Evolutionary conservation across 768 basidiomycete genomes (phyloP).

Genomic region (Holtermannia corniformis): DNA sequence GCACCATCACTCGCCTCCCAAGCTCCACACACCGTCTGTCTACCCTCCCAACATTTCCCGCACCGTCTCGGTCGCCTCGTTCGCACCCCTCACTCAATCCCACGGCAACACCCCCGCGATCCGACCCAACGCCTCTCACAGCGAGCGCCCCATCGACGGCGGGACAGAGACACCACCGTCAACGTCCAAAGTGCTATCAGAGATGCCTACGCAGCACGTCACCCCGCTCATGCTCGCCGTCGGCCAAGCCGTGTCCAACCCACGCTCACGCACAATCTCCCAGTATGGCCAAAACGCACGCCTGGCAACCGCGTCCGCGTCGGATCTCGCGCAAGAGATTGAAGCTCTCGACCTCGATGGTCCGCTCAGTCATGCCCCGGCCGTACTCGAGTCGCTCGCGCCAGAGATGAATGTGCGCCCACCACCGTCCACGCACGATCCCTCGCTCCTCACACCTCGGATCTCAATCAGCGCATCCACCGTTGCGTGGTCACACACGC

Average conservation of each 20-base stretch:
- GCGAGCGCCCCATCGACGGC: background rate
- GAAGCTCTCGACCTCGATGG: background rate
- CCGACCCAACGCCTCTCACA: background rate
- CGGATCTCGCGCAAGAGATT: background rate
- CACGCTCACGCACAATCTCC: background rate
- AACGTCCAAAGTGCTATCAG: background rate
- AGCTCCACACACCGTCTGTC: constrained; percentile 56
- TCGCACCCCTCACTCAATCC: background rate
- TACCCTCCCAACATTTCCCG: constrained; percentile 68
- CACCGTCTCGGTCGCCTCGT: constrained; percentile 53
- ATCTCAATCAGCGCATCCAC: background rate
- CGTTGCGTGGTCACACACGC: background rate
- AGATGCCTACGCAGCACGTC: background rate
- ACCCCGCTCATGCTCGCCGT: background rate
- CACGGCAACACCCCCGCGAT: too few species aligned
- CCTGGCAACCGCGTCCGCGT: background rate
- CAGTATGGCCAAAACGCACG: background rate
- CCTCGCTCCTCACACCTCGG: background rate
- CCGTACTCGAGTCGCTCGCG: background rate
- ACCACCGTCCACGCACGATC: background rate
- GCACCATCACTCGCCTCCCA: constrained; percentile 51
- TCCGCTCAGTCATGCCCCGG: background rate
- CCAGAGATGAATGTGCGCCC: background rate
- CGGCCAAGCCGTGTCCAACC: background rate
- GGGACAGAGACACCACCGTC: background rate